These are phyloP conservation scores for Microbotryomycetes sp. DNA, from an alignment of 1,284 basidiomycete genomes.

Conservation along the genomic window DNA sequence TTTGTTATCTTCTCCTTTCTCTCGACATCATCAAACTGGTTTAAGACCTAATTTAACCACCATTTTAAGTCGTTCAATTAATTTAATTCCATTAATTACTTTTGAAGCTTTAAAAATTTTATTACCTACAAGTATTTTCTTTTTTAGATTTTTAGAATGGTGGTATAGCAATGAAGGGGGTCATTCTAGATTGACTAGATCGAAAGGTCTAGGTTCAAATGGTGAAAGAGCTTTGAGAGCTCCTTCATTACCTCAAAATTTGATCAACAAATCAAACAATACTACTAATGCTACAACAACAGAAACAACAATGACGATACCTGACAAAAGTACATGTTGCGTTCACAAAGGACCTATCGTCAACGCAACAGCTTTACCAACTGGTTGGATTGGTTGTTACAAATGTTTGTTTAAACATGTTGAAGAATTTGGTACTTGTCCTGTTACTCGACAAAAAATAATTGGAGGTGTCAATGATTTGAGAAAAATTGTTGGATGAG, in stretches of 20 bases:
- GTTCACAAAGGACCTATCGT: constrained; percentile 68
- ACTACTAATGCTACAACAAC: constrained; percentile 49
- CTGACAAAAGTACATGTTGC: constrained; percentile 70
- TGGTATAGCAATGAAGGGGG: constrained; percentile 95
- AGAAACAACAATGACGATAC: constrained; percentile 48
- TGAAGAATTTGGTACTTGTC: constrained; percentile 69
- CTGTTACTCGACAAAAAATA: constrained; percentile 71
- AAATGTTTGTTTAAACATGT: constrained; percentile 82
- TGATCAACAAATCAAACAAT: no score
- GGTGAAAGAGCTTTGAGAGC: constrained; percentile 44
- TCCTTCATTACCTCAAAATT: constrained; percentile 63
- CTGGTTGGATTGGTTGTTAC: constrained; percentile 94
- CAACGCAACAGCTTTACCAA: constrained; percentile 85
- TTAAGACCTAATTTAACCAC: constrained; percentile 15
- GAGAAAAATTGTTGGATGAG: constrained; percentile 62
- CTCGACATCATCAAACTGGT: constrained; percentile 14
- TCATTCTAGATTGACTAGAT: constrained; percentile 51
- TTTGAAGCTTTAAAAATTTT: constrained; percentile 58
- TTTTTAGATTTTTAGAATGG: constrained; percentile 97
- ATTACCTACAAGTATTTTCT: constrained; percentile 87
- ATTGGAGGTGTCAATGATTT: constrained; percentile 61
- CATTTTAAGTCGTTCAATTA: constrained; percentile 27
- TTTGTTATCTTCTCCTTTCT: constrained; percentile 13
- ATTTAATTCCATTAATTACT: constrained; percentile 27
- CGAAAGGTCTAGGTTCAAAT: constrained; percentile 41